These are phyloP conservation scores for Spongiforma sp. DNA, from an alignment of 1,284 basidiomycete species.

Conservation along the genomic window DNA sequence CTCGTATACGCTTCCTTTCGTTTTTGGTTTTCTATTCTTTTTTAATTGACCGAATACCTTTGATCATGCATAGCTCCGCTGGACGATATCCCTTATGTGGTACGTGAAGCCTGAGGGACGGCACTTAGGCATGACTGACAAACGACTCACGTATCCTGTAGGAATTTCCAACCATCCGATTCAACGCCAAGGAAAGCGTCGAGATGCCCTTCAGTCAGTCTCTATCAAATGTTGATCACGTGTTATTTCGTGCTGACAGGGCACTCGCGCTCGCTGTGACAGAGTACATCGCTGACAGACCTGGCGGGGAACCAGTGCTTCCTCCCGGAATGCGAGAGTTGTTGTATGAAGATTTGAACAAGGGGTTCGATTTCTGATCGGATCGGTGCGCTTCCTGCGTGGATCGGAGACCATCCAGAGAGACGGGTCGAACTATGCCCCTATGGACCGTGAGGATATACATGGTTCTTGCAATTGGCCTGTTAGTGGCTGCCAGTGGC, in stretches of 20 bases:
- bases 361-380: constrained; percentile 70
- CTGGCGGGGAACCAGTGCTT: constrained; percentile 64
- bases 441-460: not conserved
- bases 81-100: constrained; percentile 75
- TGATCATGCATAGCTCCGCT: constrained; percentile 39
- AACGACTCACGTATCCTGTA: constrained; percentile 32
- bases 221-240: too few relatives aligned
- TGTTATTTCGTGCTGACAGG: not conserved
- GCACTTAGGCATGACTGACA: not conserved
- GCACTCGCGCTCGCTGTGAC: constrained; percentile 1
- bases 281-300: constrained; percentile 67
- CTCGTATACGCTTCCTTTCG: too few relatives aligned
- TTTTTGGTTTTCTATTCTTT: too few relatives aligned
- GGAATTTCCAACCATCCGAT: constrained; percentile 88
- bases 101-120: constrained; percentile 35
- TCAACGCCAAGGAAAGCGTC: constrained; percentile 84
- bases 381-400: too few relatives aligned
- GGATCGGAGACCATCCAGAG: too few relatives aligned
- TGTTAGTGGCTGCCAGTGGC: too few relatives aligned
- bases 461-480: not conserved
- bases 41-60: too few relatives aligned
- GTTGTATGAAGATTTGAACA: constrained; percentile 84
- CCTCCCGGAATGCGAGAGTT: constrained; percentile 90
- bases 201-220: constrained; percentile 93
- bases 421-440: too few relatives aligned